phyloP scores from a whole-genome alignment of 208 protist genomes.

The Leishmania aethiopica region DNA sequence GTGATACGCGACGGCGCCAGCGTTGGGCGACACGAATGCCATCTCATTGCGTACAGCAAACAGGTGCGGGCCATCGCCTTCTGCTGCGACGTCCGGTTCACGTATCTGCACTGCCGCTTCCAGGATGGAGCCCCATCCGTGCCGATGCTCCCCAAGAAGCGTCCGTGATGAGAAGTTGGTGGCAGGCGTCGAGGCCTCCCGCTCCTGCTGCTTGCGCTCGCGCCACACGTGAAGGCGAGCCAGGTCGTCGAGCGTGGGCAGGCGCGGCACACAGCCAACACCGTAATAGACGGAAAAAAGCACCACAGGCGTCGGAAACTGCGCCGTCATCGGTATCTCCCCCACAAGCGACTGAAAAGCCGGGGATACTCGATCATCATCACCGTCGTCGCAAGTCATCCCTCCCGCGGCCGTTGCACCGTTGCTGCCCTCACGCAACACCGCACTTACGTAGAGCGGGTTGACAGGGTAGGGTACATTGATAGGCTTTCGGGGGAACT shows the following conservation, averaged over 20 bases:
- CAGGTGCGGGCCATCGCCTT: conserved; percentile 2
- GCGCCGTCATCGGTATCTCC: conserved; percentile 30
- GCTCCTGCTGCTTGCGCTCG: conserved; percentile 1
- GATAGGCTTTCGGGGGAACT: conserved; percentile 45
- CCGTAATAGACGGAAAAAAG: conserved; percentile 59
- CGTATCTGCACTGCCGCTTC: conserved; percentile 11
- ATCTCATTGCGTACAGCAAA: conserved; percentile 21
- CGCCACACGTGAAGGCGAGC: conserved; percentile 17
- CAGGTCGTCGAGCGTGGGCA: conserved; percentile 39
- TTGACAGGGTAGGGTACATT: conserved; percentile 53
- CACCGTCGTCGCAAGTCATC: not conserved
- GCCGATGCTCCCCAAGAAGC: not conserved
- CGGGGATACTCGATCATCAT: not conserved
- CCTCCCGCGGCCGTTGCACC: not conserved
- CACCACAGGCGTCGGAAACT: conserved; percentile 63
- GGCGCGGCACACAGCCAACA: conserved; percentile 49
- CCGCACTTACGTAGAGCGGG: conserved; percentile 45
- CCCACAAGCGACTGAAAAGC: conserved; percentile 1
- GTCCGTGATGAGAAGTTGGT: not conserved
- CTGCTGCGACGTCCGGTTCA: conserved; percentile 2
- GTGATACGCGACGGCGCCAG: conserved; percentile 6
- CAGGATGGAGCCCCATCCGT: conserved; percentile 6
- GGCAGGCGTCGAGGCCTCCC: not conserved
- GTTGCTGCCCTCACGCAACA: not conserved
- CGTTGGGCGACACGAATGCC: conserved; percentile 11